Evolutionary conservation across 2,329 filamentous ascomycete species (phyloP).

Genomic region (Ceratocystis diversiconidia): DNA sequence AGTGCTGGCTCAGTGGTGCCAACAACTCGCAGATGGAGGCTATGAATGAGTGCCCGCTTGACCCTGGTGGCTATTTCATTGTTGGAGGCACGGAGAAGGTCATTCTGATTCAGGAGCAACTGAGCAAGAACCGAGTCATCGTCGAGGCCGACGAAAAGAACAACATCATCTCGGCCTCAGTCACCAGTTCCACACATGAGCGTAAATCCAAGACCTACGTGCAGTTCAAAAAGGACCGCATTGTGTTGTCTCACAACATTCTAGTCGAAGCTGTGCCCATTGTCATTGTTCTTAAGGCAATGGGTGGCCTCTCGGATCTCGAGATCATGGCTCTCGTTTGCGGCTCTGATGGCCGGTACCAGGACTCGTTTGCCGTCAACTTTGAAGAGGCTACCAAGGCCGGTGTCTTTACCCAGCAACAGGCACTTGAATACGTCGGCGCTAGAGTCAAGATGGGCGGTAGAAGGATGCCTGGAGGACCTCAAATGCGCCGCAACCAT

Average conservation of each 20-base stretch:
- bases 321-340: conserved; percentile 88
- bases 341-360: conserved; percentile 73
- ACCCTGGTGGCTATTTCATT: conserved; percentile 96
- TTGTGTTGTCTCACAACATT: conserved; percentile 84
- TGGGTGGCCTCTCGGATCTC: conserved; percentile 86
- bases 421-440: conserved; percentile 87
- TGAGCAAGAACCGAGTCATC: conserved; percentile 98
- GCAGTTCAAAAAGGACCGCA: conserved; percentile 79
- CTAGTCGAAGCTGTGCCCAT: conserved; percentile 89
- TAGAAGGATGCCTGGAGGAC: conserved; percentile 38
- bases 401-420: conserved; percentile 81
- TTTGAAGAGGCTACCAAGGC: conserved; percentile 82
- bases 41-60: conserved; percentile 89
- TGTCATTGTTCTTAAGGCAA: conserved; percentile 79
- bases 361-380: conserved; percentile 89
- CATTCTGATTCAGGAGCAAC: conserved; percentile 92
- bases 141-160: conserved; percentile 89
- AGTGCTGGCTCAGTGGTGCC: conserved; percentile 73
- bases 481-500: conserved; percentile 55
- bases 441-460: conserved; percentile 75
- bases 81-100: conserved; percentile 97
- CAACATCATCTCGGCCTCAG: conserved; percentile 83
- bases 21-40: conserved; percentile 77
- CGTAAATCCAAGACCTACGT: conserved; percentile 97
- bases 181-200: conserved; percentile 94